Evolutionary conservation across 1,139 yeast species (phyloP).

Genomic region (Geotrichum klebahnii): DNA sequence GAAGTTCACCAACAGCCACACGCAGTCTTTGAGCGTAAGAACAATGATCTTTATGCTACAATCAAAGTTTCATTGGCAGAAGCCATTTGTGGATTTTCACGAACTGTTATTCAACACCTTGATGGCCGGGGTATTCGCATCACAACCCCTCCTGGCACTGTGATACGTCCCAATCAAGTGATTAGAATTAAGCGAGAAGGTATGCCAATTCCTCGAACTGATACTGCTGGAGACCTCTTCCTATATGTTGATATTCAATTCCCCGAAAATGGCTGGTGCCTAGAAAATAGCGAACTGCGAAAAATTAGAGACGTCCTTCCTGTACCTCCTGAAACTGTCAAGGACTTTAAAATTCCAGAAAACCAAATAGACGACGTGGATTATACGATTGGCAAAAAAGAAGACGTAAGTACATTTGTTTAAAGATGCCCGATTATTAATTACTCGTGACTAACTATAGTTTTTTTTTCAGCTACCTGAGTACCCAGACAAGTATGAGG

Average conservation of each 20-base stretch:
- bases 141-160: slow-evolving; percentile 62
- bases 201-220: slow-evolving; percentile 60
- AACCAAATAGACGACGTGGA: slow-evolving; percentile 24
- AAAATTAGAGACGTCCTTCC: slow-evolving; percentile 32
- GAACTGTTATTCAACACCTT: slow-evolving; percentile 63
- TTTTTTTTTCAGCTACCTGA: slow-evolving; percentile 12
- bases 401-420: slow-evolving; percentile 6
- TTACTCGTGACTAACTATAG: neutral
- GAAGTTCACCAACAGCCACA: slow-evolving; percentile 48
- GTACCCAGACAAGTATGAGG: slow-evolving; percentile 17
- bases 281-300: slow-evolving; percentile 31
- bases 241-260: slow-evolving; percentile 69
- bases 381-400: slow-evolving; percentile 17
- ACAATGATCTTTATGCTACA: slow-evolving; percentile 60
- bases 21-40: slow-evolving; percentile 53
- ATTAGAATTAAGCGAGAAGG: slow-evolving; percentile 74
- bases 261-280: slow-evolving; percentile 56
- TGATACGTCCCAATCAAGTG: slow-evolving; percentile 71
- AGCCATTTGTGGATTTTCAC: slow-evolving; percentile 75
- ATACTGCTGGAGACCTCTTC: slow-evolving; percentile 66
- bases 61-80: slow-evolving; percentile 67
- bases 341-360: slow-evolving; percentile 20
- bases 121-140: slow-evolving; percentile 73
- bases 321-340: slow-evolving; percentile 11
- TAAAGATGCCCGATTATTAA: neutral